Conservation (phyloP, 768 basidiomycete species). For the Dioszegia crocea region DNA sequence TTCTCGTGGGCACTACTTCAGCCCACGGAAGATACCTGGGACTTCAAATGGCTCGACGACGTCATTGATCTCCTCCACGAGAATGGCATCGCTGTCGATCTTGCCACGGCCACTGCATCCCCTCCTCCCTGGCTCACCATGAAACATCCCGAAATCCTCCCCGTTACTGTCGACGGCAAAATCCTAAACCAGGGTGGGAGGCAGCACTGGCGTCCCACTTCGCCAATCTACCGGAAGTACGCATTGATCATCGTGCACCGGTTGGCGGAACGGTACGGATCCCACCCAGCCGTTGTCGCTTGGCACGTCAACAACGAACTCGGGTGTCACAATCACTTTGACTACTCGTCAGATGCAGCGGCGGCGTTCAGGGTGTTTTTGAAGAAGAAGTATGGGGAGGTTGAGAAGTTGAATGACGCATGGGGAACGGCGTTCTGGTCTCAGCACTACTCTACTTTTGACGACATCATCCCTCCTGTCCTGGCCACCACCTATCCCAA, state of each 20-base stretch:
- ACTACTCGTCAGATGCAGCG: slow-evolving; percentile 21
- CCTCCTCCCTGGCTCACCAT: slow-evolving; percentile 22
- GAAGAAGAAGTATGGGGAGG: slow-evolving; percentile 12
- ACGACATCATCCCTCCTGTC: slow-evolving; percentile 18
- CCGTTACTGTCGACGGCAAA: slow-evolving; percentile 11
- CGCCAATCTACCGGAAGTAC: slow-evolving; percentile 15
- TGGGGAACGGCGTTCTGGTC: slow-evolving; percentile 27
- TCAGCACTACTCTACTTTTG: slow-evolving; percentile 14
- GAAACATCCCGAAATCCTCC: slow-evolving; percentile 20
- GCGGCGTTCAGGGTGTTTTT: slow-evolving; percentile 15
- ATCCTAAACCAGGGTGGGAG: slow-evolving; percentile 8
- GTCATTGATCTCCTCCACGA: slow-evolving; percentile 11
- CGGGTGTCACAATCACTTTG: slow-evolving; percentile 19
- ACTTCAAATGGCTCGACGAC: slow-evolving; percentile 20
- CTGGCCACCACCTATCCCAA: slow-evolving; percentile 11
- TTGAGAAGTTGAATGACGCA: slow-evolving; percentile 21
- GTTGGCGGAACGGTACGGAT: slow-evolving; percentile 17
- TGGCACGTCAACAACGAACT: slow-evolving; percentile 28
- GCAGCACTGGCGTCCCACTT: slow-evolving; percentile 21
- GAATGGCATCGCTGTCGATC: slow-evolving; percentile 16
- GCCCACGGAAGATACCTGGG: slow-evolving; percentile 14
- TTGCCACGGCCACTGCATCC: slow-evolving; percentile 18
- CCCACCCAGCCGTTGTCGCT: slow-evolving; percentile 16
- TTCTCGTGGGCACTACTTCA: slow-evolving; percentile 21
- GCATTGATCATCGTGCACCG: slow-evolving; percentile 6